phyloP scores from a whole-genome alignment of 768 basidiomycete species.

The Suillus spraguei region DNA sequence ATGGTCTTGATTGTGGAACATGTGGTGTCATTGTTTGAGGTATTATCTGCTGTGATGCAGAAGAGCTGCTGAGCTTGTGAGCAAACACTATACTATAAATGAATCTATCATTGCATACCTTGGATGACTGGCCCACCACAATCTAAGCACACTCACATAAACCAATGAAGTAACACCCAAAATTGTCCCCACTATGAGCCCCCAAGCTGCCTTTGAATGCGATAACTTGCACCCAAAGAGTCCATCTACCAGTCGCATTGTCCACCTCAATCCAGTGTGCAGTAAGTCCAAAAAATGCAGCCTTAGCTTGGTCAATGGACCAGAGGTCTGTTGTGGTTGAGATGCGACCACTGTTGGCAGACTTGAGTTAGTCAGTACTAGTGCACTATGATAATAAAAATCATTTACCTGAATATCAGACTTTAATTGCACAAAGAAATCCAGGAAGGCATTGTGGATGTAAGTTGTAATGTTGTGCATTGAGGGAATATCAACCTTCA shows the following conservation, averaged over 20 bases:
- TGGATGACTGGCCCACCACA: constrained; percentile 15
- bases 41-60: constrained; percentile 28
- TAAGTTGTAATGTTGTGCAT: constrained; percentile 18
- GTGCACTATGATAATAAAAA: background rate
- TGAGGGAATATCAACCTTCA: constrained; percentile 17
- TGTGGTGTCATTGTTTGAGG: constrained; percentile 24
- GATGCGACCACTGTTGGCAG: constrained; percentile 15
- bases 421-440: constrained; percentile 9
- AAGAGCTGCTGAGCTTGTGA: constrained; percentile 23
- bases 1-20: constrained; percentile 22
- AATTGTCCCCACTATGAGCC: constrained; percentile 29
- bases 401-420: constrained; percentile 16
- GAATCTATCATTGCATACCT: too few relatives aligned
- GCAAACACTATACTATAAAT: too few relatives aligned
- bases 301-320: constrained; percentile 24
- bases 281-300: constrained; percentile 23
- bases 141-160: constrained; percentile 31
- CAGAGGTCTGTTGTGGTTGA: constrained; percentile 20
- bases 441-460: constrained; percentile 22
- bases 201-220: constrained; percentile 26
- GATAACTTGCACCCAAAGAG: constrained; percentile 22
- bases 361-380: constrained; percentile 9
- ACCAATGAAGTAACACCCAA: constrained; percentile 28
- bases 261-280: constrained; percentile 26
- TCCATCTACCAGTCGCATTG: constrained; percentile 23